Base-by-base conservation (phyloP, 164 flowering plant genomes). In the Nymphaea thermarum region DNA sequence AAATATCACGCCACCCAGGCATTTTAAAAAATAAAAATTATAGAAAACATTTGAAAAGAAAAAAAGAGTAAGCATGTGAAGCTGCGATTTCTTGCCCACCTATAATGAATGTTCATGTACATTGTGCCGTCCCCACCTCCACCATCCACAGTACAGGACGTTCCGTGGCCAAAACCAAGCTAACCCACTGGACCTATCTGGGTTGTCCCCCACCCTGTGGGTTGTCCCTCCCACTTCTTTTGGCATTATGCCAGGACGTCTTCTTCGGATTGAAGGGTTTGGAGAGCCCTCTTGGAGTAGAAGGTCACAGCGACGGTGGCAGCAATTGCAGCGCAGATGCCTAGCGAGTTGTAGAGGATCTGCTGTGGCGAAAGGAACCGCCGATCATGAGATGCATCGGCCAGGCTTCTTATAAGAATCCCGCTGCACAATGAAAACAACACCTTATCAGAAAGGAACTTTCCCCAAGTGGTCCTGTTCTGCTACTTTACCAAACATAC, bases 281-380 rank as follows among this genome's bases (percentile, higher is more conserved):
- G 85, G 17, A 93, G 90, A 63, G 79, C 73, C 65, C 82, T 83
- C 75, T 86, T 93, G 0, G 98, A 88, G 67, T 86, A 90, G 2
- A 83, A 42, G 17, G 98, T 91, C 62, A 85, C 74, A 16, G 85
- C 60, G 17, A 83, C 76, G 1, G 96, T 89, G 4, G 90, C 75
- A 45, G 75, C 82, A 15, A 85, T 76, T 3, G 93, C 79, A 4
- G 75, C 79, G 68, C 73, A 71, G 60, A 93, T 85, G 7, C 97
- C 98, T 66, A 80, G 18, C 36, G 80, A 79, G 67, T 81, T 85
- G 71, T 82, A 77, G 62, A 86, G 60, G 57, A 89, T 83, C 72
- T 93, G 91, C 7, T 80, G 72, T 6, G 84, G 80, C 25, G 94
- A 77, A 11, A 93, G 78, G 60, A 79, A 51, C 43, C 64, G 83